phyloP scores from a whole-genome alignment of 108 stramenopile genomes.

The Discostella pseudostelligera region DNA sequence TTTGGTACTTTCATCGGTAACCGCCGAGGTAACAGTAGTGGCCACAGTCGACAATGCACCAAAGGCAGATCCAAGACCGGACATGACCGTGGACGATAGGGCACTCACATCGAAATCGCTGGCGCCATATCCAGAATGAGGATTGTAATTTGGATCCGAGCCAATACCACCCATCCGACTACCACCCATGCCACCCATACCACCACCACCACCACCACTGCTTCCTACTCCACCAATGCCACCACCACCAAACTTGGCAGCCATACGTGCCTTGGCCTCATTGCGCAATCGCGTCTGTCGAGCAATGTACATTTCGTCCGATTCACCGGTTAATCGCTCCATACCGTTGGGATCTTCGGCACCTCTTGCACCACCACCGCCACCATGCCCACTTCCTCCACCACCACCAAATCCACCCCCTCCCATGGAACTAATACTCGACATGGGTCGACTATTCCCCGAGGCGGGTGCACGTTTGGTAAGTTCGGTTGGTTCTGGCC shows the following conservation, averaged over 20 bases:
- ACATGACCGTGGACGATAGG: slow-evolving; percentile 34
- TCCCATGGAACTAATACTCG: slow-evolving; percentile 39
- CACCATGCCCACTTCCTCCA: slow-evolving; percentile 11
- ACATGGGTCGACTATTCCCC: slow-evolving; percentile 14
- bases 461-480: slow-evolving; percentile 32
- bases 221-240: slow-evolving; percentile 42
- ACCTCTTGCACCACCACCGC: slow-evolving; percentile 18
- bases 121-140: slow-evolving; percentile 39
- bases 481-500: slow-evolving; percentile 76
- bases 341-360: slow-evolving; percentile 79
- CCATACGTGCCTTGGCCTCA: slow-evolving; percentile 84
- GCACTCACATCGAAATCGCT: slow-evolving; percentile 49
- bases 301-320: slow-evolving; percentile 87
- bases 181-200: slow-evolving; percentile 43
- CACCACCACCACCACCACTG: slow-evolving; percentile 15
- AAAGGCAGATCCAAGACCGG: slow-evolving; percentile 64
- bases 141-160: slow-evolving; percentile 75
- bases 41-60: slow-evolving; percentile 48
- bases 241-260: slow-evolving; percentile 78
- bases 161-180: slow-evolving; percentile 77
- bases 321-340: slow-evolving; percentile 89
- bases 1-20: slow-evolving; percentile 47
- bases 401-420: slow-evolving; percentile 18
- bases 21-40: slow-evolving; percentile 38
- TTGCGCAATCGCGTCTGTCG: slow-evolving; percentile 87